phyloP scores from a whole-genome alignment of 1,284 basidiomycete species.

The Chalciporus piperatoides region DNA sequence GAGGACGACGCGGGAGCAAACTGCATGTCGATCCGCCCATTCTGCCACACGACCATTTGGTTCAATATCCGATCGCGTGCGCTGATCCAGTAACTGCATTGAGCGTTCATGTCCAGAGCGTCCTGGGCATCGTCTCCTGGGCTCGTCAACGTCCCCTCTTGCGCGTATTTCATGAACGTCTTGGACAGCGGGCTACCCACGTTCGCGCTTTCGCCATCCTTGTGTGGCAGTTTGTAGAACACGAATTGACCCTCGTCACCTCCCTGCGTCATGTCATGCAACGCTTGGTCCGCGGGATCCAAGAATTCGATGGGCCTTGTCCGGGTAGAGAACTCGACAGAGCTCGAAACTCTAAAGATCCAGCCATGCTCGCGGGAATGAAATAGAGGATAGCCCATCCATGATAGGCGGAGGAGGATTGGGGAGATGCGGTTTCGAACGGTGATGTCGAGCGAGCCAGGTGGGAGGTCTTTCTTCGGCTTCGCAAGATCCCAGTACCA shows the following conservation, averaged over 20 bases:
- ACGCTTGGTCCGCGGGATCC: constrained; percentile 55
- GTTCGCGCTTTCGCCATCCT: constrained; percentile 91
- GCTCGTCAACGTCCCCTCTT: constrained; percentile 80
- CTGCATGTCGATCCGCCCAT: constrained; percentile 46
- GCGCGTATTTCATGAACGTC: constrained; percentile 84
- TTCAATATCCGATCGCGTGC: constrained; percentile 89
- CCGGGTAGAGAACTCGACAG: constrained; percentile 32
- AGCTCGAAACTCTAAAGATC: constrained; percentile 74
- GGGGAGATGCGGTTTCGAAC: constrained; percentile 83
- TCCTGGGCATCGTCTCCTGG: constrained; percentile 77
- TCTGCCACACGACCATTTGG: constrained; percentile 92
- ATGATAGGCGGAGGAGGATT: constrained; percentile 82
- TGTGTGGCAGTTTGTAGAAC: constrained; percentile 95
- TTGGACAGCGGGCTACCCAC: constrained; percentile 92
- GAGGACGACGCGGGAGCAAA: constrained; percentile 31
- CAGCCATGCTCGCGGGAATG: constrained; percentile 90
- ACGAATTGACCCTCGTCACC: constrained; percentile 41
- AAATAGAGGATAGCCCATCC: constrained; percentile 85
- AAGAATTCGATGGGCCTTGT: constrained; percentile 49
- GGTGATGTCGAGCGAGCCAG: constrained; percentile 81
- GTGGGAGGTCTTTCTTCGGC: constrained; percentile 60
- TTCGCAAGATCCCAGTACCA: constrained; percentile 95
- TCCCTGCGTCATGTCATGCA: constrained; percentile 43
- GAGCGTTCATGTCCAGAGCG: constrained; percentile 89
- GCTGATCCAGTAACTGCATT: constrained; percentile 98